These are phyloP conservation scores for Bryopsis sp. DNA, from an alignment of 139 green algal species.

Conservation along the genomic window DNA sequence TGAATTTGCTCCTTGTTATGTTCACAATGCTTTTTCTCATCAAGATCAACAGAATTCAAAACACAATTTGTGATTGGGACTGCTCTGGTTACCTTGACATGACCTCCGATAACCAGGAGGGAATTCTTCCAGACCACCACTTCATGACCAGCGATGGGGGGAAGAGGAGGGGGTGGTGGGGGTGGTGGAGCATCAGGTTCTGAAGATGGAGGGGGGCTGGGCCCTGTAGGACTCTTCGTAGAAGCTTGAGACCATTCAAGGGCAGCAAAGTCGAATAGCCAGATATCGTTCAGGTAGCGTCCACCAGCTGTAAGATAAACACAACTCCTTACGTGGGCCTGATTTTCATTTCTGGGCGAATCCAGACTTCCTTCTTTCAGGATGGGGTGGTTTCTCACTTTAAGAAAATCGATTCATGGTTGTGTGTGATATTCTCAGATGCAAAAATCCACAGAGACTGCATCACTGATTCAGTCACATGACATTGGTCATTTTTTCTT, in stretches of 20 bases:
- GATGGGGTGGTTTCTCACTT: too few species aligned
- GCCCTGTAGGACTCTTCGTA: slow-evolving; percentile 15
- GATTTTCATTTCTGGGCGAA: not conserved
- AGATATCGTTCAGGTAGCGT: slow-evolving; percentile 77
- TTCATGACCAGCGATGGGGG: slow-evolving; percentile 36
- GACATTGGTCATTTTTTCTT: not conserved
- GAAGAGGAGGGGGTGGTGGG: not conserved
- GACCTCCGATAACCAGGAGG: slow-evolving; percentile 70
- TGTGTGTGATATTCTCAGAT: too few species aligned
- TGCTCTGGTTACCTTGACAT: slow-evolving; percentile 51
- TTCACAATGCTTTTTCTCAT: too few species aligned
- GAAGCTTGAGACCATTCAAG: slow-evolving; percentile 48
- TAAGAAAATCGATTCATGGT: too few species aligned
- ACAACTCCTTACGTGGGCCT: not conserved
- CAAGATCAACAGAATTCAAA: not conserved
- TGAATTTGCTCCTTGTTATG: too few species aligned
- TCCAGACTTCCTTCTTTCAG: not conserved
- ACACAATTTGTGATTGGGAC: not conserved
- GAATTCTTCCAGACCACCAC: slow-evolving; percentile 35
- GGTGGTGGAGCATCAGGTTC: not conserved
- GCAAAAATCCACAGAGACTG: too few species aligned
- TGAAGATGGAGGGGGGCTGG: too few species aligned
- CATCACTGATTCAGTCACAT: slow-evolving; percentile 1
- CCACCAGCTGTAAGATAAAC: slow-evolving; percentile 41
- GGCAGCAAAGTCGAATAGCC: slow-evolving; percentile 64